These are phyloP conservation scores for Penicillium sp. DNA, from an alignment of 2,329 filamentous ascomycete genomes.

Conservation along the genomic window DNA sequence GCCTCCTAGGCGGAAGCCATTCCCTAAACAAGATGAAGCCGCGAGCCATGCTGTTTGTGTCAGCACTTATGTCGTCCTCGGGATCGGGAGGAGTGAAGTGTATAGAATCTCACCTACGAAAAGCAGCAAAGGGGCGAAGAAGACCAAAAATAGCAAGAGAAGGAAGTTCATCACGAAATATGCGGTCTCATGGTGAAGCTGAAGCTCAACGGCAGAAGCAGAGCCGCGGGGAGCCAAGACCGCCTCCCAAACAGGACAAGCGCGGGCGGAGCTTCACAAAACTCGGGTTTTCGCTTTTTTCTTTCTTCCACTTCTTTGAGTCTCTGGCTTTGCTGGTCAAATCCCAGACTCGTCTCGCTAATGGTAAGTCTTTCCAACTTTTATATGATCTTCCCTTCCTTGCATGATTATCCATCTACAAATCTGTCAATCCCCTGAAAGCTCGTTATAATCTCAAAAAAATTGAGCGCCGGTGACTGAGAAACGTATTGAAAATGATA, in stretches of 20 bases:
- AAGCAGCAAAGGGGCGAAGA: conserved; percentile 39
- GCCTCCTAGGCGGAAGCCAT: conserved; percentile 49
- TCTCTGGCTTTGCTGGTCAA: conserved; percentile 32
- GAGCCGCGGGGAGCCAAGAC: conserved; percentile 7
- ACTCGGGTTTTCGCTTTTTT: conserved; percentile 12
- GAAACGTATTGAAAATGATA: conserved; percentile 40
- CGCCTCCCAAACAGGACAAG: conserved; percentile 15
- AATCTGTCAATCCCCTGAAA: conserved; percentile 86
- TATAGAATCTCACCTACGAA: conserved; percentile 31
- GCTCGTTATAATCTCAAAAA: conserved; percentile 42
- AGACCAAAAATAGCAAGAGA: conserved; percentile 35
- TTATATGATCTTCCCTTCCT: conserved; percentile 9
- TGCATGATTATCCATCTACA: conserved; percentile 64
- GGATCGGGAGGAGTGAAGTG: background rate
- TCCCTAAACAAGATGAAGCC: conserved; percentile 56
- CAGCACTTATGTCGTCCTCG: conserved; percentile 10
- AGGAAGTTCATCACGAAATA: conserved; percentile 33
- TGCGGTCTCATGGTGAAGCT: conserved; percentile 1
- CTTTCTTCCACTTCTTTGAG: conserved; percentile 7
- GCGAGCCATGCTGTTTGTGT: conserved; percentile 48
- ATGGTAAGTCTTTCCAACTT: conserved; percentile 30
- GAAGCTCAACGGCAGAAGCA: conserved; percentile 1
- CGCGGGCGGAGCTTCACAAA: conserved; percentile 16
- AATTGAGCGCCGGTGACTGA: conserved; percentile 42
- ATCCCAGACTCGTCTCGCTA: conserved; percentile 20